Percentiles rank a stretch among this genome's conserved stretches.
These are phyloP conservation scores for Emergomyces pasteurianus DNA, from an alignment of 2,329 filamentous ascomycete genomes.

Conservation along the genomic window DNA sequence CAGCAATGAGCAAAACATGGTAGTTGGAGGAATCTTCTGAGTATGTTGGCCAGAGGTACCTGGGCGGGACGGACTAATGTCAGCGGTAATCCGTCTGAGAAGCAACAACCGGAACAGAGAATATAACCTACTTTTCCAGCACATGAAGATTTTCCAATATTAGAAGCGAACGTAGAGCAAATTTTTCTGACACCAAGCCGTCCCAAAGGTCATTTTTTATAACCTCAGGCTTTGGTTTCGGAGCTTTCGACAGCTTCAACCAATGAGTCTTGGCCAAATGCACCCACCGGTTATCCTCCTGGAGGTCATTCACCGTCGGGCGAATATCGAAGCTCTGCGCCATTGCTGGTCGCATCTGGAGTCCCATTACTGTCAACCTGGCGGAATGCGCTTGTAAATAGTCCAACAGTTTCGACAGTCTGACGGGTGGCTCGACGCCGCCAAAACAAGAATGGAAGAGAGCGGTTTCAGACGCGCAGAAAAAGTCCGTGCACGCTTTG, in stretches of 20 bases:
- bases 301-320: conserved; percentile 32
- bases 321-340: conserved; percentile 39
- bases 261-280: conserved; percentile 74
- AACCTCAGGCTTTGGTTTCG: conserved; percentile 67
- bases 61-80: conserved; percentile 25
- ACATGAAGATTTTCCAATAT: conserved; percentile 83
- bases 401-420: not conserved
- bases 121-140: conserved; percentile 55
- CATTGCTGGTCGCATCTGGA: conserved; percentile 42
- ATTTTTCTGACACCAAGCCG: conserved; percentile 67
- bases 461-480: not conserved
- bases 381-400: not conserved
- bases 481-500: conserved; percentile 4
- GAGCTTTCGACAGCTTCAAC: conserved; percentile 59
- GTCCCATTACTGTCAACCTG: conserved; percentile 21
- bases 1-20: conserved; percentile 74
- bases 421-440: not conserved
- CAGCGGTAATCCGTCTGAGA: not conserved
- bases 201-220: conserved; percentile 86
- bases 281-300: conserved; percentile 39
- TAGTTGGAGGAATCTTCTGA: conserved; percentile 79
- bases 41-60: conserved; percentile 92
- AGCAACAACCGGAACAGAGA: not conserved
- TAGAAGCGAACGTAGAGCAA: conserved; percentile 64
- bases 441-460: not conserved